A percentile compares a stretch with the other conserved stretches of the same genome.
Evolutionary conservation across 768 basidiomycete genomes (phyloP).

Genomic region (Pleurotus sapidus): DNA sequence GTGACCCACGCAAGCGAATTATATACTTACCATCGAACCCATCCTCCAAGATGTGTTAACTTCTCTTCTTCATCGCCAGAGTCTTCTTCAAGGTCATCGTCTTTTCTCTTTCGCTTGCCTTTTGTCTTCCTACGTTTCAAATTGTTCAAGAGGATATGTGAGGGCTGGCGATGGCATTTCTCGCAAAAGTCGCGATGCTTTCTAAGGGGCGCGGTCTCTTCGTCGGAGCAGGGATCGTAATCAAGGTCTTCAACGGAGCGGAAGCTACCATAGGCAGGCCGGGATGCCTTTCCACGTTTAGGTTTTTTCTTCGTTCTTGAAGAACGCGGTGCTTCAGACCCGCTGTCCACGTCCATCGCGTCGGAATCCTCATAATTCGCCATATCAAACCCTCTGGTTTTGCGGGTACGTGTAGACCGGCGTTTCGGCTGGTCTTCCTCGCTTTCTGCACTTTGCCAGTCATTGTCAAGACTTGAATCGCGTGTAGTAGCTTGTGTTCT

Average conservation of each 20-base stretch:
- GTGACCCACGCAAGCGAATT: background rate
- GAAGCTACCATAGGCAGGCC: conserved; percentile 43
- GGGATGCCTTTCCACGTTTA: conserved; percentile 21
- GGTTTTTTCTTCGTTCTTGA: conserved; percentile 15
- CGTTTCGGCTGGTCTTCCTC: conserved; percentile 25
- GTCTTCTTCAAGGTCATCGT: conserved; percentile 51
- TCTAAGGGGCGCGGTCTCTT: conserved; percentile 52
- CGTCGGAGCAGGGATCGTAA: conserved; percentile 50
- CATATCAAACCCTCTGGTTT: conserved; percentile 28
- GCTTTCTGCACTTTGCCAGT: conserved; percentile 28
- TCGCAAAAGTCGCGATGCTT: conserved; percentile 66
- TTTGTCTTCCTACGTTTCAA: conserved; percentile 35
- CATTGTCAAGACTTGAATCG: conserved; percentile 29
- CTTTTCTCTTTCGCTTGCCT: conserved; percentile 34
- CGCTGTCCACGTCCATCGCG: conserved; percentile 29
- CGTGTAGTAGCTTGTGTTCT: background rate
- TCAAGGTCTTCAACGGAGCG: conserved; percentile 38
- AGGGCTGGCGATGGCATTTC: conserved; percentile 62
- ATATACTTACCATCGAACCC: conserved; percentile 73
- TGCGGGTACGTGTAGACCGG: conserved; percentile 48
- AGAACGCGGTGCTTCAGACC: conserved; percentile 15
- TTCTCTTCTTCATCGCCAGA: conserved; percentile 53
- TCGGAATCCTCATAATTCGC: conserved; percentile 24
- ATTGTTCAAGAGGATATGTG: conserved; percentile 47
- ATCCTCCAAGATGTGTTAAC: conserved; percentile 61